phyloP scores from a whole-genome alignment of 2,329 filamentous ascomycete genomes.

The Scorias spongiosa region DNA sequence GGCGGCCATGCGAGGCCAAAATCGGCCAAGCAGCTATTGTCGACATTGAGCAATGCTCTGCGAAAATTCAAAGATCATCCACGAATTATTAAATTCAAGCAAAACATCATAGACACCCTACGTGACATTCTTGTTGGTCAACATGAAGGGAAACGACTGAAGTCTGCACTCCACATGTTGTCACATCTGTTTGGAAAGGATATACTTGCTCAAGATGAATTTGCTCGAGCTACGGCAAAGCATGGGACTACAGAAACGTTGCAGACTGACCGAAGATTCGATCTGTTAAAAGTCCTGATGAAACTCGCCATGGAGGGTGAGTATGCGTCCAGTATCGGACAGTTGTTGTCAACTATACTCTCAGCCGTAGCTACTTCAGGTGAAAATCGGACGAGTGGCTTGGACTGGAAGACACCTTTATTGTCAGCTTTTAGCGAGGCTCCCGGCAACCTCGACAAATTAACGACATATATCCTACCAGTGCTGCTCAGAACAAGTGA shows the following conservation, averaged over 20 bases:
- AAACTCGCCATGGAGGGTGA: constrained; percentile 11
- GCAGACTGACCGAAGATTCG: not conserved
- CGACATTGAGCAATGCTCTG: constrained; percentile 24
- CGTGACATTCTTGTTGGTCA: constrained; percentile 19
- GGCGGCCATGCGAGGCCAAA: constrained; percentile 31
- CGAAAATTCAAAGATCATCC: constrained; percentile 7
- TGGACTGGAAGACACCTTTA: constrained; percentile 26
- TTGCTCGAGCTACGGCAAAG: not conserved
- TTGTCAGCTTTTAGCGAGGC: constrained; percentile 17
- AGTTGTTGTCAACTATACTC: constrained; percentile 12
- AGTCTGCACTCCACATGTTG: constrained; percentile 3
- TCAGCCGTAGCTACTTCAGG: not conserved
- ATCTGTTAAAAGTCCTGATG: not conserved
- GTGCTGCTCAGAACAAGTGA: constrained; percentile 28
- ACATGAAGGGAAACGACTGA: constrained; percentile 1
- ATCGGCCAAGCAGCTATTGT: constrained; percentile 31
- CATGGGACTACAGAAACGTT: not conserved
- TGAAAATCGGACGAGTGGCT: not conserved
- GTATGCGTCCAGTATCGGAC: constrained; percentile 18
- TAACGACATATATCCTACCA: constrained; percentile 33
- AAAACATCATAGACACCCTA: not conserved
- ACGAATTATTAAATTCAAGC: not conserved
- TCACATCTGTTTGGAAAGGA: not conserved
- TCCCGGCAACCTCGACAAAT: constrained; percentile 23
- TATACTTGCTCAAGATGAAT: not conserved